Percentiles rank a stretch among this genome's conserved stretches.
Conservation (phyloP, 2,329 filamentous ascomycete species). For the Hypoxylon sp. region DNA sequence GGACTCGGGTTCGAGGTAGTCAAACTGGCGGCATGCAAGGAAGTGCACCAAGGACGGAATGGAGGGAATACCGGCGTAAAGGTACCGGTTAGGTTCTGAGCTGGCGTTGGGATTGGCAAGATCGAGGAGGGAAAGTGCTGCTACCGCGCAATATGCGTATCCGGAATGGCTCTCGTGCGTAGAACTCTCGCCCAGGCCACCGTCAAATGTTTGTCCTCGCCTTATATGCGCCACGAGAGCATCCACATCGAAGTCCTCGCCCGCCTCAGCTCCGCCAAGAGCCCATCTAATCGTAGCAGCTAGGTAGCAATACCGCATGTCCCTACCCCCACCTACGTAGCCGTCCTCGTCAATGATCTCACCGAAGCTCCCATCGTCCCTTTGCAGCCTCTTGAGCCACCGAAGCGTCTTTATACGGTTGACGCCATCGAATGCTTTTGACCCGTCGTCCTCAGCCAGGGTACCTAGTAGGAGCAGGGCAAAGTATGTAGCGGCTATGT, state of each 20-base stretch:
- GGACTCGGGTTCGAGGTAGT: conserved; percentile 64
- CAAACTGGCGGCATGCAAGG: conserved; percentile 75
- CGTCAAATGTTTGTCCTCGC: conserved; percentile 83
- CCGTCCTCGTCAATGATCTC: conserved; percentile 77
- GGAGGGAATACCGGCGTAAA: conserved; percentile 60
- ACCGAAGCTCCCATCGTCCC: conserved; percentile 90
- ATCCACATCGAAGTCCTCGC: conserved; percentile 82
- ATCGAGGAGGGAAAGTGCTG: conserved; percentile 81
- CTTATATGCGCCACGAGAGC: conserved; percentile 79
- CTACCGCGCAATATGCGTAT: conserved; percentile 90
- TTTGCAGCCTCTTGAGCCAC: conserved; percentile 85
- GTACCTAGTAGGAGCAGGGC: conserved; percentile 80
- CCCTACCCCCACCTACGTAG: conserved; percentile 80
- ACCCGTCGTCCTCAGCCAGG: conserved; percentile 60
- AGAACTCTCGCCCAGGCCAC: conserved; percentile 83
- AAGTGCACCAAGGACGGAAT: conserved; percentile 63
- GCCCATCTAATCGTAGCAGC: conserved; percentile 87
- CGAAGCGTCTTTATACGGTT: conserved; percentile 75
- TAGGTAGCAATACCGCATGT: conserved; percentile 91
- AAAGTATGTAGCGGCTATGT: conserved; percentile 90
- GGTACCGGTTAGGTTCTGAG: conserved; percentile 51
- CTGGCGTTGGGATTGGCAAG: conserved; percentile 62
- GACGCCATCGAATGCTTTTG: conserved; percentile 72
- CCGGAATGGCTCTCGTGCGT: conserved; percentile 90
- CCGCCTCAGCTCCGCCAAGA: conserved; percentile 74